Evolutionary conservation across 768 basidiomycete species (phyloP), one percentile per base, ranked within the genome.

Genomic region (Suillus bovinus): DNA sequence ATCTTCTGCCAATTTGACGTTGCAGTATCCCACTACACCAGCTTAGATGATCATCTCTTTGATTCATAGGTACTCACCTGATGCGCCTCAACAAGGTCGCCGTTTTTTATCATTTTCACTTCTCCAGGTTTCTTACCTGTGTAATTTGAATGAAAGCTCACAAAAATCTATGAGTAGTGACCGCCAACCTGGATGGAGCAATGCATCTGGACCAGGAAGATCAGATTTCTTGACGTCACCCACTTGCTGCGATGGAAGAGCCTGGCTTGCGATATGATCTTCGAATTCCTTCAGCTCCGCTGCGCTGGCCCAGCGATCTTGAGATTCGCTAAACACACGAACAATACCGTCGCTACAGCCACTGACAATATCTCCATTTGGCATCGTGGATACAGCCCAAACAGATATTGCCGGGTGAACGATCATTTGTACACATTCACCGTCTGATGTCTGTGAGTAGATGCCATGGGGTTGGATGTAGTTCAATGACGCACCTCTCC

Each of bases 321-420:
- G 82, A 1, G 81, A 80, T 24, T 81, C 79, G 69, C 89, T 95
- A 76, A 96, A 99, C 17, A 99, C 82, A 56, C 97, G 86, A 24
- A 99, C 86, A 33, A 88, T 76, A 39, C 90, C 88, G 72, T 99
- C 97, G 64, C 96, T 96, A 58, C 88, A 84, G 6, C 96, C 96
- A 57, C 90, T 94, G 52, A 93, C 90, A 67, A 99, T 91, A 73
- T 99, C 96, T 38, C 91, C 88, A 64, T 94, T 94, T 0, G 93
- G 88, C 82, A 94, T 87, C 7, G 87, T 82, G 1, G 92, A 88
- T 17, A 96, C 93, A 3, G 91, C 79, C 97, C 97, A 99, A 2
- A 99, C 93, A n/a, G 96, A 98, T 61, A 96, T 93, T 9, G 94
- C 94, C 8, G 97, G 95, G 70, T 97, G 94, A 11, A 92, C 84